Conservation (phyloP, 495 filamentous ascomycete species). For the Penicillium odoratum region DNA sequence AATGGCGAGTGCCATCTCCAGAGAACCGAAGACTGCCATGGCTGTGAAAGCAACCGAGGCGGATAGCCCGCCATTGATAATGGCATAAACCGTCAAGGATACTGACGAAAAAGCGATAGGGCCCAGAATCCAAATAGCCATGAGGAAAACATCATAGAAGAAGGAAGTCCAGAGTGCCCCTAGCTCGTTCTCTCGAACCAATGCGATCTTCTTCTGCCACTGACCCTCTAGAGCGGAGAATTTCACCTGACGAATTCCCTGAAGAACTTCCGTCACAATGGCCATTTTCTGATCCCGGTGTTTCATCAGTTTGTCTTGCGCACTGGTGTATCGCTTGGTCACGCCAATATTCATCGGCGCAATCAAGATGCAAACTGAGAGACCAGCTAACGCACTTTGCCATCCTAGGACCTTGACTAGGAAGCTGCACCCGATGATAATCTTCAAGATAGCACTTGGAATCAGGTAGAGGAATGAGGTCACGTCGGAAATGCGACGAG, state of each 20-base stretch:
- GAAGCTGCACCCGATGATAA: slow-evolving; percentile 65
- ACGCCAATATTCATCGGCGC: slow-evolving; percentile 69
- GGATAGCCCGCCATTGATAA: slow-evolving; percentile 58
- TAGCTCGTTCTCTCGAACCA: slow-evolving; percentile 66
- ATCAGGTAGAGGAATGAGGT: slow-evolving; percentile 65
- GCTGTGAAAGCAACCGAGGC: slow-evolving; percentile 82
- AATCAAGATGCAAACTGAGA: slow-evolving; percentile 61
- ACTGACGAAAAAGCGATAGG: slow-evolving; percentile 73
- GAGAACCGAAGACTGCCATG: slow-evolving; percentile 67
- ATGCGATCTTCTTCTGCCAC: slow-evolving; percentile 75
- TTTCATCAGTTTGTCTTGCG: slow-evolving; percentile 77
- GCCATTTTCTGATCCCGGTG: slow-evolving; percentile 75
- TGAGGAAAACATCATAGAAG: slow-evolving; percentile 51
- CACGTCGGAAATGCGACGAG: slow-evolving; percentile 71
- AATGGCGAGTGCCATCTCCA: slow-evolving; percentile 69
- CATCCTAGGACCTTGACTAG: slow-evolving; percentile 71
- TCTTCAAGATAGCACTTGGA: slow-evolving; percentile 52
- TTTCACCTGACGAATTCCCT: slow-evolving; percentile 86
- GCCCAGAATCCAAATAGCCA: slow-evolving; percentile 70
- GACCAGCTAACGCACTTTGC: slow-evolving; percentile 66
- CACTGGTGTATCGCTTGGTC: slow-evolving; percentile 63
- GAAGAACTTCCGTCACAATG: slow-evolving; percentile 75
- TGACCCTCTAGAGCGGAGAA: slow-evolving; percentile 79
- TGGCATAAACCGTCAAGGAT: slow-evolving; percentile 67
- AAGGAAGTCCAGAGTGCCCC: slow-evolving; percentile 65